phyloP scores from a whole-genome alignment of 1,284 basidiomycete species.

The Fistulinella cinereoalba region DNA sequence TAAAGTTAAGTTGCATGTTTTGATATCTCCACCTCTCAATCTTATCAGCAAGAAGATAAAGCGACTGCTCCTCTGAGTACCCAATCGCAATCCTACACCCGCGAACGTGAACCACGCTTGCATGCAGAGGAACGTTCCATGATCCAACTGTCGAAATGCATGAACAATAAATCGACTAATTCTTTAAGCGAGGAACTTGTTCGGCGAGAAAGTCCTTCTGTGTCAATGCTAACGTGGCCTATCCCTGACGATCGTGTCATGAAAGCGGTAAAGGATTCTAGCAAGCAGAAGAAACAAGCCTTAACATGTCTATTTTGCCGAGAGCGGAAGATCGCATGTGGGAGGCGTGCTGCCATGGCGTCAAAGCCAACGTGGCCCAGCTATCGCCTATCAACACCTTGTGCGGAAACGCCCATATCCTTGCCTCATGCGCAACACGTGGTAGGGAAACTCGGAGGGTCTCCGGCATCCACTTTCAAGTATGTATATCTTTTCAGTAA shows the following conservation, averaged over 20 bases:
- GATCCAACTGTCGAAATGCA: slow-evolving; percentile 22
- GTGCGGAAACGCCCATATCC: too few relatives aligned
- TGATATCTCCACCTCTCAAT: slow-evolving; percentile 26
- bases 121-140: slow-evolving; percentile 26
- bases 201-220: slow-evolving; percentile 29
- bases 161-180: slow-evolving; percentile 31
- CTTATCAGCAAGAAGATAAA: slow-evolving; percentile 27
- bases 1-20: slow-evolving; percentile 24
- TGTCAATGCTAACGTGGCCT: slow-evolving; percentile 29
- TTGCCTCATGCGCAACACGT: too few relatives aligned
- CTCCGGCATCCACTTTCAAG: too few relatives aligned
- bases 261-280: slow-evolving; percentile 35
- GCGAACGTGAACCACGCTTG: slow-evolving; percentile 19
- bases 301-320: slow-evolving; percentile 40
- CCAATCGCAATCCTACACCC: slow-evolving; percentile 18
- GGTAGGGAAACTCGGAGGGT: too few relatives aligned
- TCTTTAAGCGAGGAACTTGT: slow-evolving; percentile 30
- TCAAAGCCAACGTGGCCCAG: too few relatives aligned
- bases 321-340: slow-evolving; percentile 39
- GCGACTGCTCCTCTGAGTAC: slow-evolving; percentile 7
- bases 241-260: slow-evolving; percentile 35
- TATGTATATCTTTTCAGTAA: too few relatives aligned
- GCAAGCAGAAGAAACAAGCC: slow-evolving; percentile 40
- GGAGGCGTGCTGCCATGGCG: slow-evolving; percentile 35
- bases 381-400: too few relatives aligned